These are phyloP conservation scores for Verruconis gallopava DNA, from an alignment of 2,329 filamentous ascomycete genomes.

Conservation along the genomic window DNA sequence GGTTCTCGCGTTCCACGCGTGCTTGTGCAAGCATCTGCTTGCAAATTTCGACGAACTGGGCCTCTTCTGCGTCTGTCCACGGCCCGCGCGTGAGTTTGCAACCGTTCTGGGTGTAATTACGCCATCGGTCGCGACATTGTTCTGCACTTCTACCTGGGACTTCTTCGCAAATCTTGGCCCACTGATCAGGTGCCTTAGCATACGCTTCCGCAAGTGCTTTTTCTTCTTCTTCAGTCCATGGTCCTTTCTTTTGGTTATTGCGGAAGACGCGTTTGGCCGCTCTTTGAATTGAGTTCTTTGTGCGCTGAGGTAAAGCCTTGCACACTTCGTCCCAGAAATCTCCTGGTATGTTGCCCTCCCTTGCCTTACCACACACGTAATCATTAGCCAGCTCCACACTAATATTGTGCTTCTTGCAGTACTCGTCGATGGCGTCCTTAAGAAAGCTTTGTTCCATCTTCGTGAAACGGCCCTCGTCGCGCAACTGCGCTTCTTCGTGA, in stretches of 20 bases:
- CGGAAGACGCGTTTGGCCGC: slow-evolving; percentile 42
- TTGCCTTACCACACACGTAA: slow-evolving; percentile 14
- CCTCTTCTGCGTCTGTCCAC: slow-evolving; percentile 52
- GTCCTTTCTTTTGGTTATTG: slow-evolving; percentile 47
- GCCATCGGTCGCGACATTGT: slow-evolving; percentile 57
- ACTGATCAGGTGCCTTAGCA: slow-evolving; percentile 40
- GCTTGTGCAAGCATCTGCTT: slow-evolving; percentile 20
- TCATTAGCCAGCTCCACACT: slow-evolving; percentile 6
- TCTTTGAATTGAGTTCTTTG: slow-evolving; percentile 22
- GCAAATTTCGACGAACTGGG: slow-evolving; percentile 39
- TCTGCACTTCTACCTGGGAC: slow-evolving; percentile 50
- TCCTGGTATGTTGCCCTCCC: slow-evolving; percentile 11
- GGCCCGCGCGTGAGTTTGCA: slow-evolving; percentile 37
- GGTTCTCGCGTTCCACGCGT: slow-evolving; percentile 27
- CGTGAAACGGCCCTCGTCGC: neutral
- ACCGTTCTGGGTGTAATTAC: slow-evolving; percentile 51
- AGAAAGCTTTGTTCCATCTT: slow-evolving; percentile 1
- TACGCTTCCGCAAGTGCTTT: slow-evolving; percentile 37
- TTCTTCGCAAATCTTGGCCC: slow-evolving; percentile 45
- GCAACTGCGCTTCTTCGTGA: neutral
- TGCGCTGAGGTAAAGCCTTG: slow-evolving; percentile 22
- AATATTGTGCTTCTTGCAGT: slow-evolving; percentile 1
- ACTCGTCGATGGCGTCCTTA: neutral
- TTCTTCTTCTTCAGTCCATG: slow-evolving; percentile 49
- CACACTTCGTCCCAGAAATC: slow-evolving; percentile 23